Evolutionary conservation across 1,139 yeast genomes (phyloP).

Genomic region (Taphrina deformans): DNA sequence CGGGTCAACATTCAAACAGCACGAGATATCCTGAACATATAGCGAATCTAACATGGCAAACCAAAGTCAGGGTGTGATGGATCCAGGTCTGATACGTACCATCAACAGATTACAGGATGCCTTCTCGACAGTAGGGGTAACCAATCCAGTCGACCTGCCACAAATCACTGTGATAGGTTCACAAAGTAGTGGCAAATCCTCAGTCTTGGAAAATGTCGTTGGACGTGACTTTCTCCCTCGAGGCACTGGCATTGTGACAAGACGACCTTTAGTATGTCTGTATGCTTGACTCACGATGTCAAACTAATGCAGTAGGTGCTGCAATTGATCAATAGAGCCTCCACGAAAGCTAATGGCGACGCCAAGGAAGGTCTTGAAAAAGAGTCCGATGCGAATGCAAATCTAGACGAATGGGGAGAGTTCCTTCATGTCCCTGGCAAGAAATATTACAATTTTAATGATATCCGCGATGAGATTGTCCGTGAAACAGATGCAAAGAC

Average conservation of each 20-base stretch:
- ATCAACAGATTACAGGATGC: conserved; percentile 93
- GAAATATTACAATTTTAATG: conserved; percentile 84
- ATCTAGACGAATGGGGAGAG: conserved; percentile 96
- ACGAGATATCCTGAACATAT: no score
- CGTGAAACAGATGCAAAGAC: conserved; percentile 92
- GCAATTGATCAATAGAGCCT: conserved; percentile 42
- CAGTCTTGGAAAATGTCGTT: conserved; percentile 89
- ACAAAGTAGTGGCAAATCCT: conserved; percentile 90
- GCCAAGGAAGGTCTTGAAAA: conserved; percentile 38
- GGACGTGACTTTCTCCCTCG: conserved; percentile 94
- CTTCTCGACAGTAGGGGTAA: conserved; percentile 77
- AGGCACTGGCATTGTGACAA: conserved; percentile 83
- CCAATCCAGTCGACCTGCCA: conserved; percentile 68
- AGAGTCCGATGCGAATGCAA: conserved; percentile 56
- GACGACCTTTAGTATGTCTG: conserved; percentile 71
- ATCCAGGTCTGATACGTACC: conserved; percentile 82
- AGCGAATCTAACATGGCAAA: conserved; percentile 1
- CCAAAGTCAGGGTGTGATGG: conserved; percentile 55
- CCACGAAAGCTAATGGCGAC: conserved; percentile 35
- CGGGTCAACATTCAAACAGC: no score
- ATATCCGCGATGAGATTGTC: conserved; percentile 86
- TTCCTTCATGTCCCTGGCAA: conserved; percentile 89
- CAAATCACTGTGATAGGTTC: conserved; percentile 97
- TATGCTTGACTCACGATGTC: no score
- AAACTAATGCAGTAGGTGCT: conserved; percentile 36